phyloP scores from a whole-genome alignment of 345 rosid species.

The Eucalyptus guilfoylei region DNA sequence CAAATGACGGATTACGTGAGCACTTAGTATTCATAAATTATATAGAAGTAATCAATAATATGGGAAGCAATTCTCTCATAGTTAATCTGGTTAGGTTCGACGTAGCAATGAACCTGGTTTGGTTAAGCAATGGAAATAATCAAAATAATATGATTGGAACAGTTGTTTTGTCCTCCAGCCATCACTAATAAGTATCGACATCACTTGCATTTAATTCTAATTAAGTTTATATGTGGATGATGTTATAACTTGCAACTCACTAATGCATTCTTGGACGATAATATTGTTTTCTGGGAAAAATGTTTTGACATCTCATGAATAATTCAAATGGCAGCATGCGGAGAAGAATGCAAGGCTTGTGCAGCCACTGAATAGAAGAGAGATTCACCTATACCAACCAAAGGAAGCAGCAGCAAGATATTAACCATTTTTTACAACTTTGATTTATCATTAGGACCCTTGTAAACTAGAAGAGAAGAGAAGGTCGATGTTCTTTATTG shows the following conservation, averaged over 20 bases:
- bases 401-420: not conserved
- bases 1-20: not conserved
- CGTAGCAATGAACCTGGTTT: not conserved
- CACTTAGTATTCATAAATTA: not conserved
- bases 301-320: not conserved
- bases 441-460: not conserved
- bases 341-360: conserved; percentile 38
- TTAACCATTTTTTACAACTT: not conserved
- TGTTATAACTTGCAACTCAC: not conserved
- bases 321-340: conserved; percentile 21
- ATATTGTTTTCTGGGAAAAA: too few relatives aligned
- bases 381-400: not conserved
- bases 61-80: not conserved
- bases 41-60: not conserved
- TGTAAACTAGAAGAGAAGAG: not conserved
- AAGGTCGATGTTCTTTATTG: not conserved
- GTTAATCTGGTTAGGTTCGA: not conserved
- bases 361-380: conserved; percentile 14
- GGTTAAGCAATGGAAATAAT: not conserved
- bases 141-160: not conserved
- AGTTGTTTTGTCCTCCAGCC: not conserved
- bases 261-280: not conserved
- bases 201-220: not conserved
- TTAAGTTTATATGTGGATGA: not conserved
- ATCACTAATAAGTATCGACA: not conserved